Evolutionary conservation across 2,329 filamentous ascomycete species (phyloP).

Genomic region (Ilyonectria destructans): DNA sequence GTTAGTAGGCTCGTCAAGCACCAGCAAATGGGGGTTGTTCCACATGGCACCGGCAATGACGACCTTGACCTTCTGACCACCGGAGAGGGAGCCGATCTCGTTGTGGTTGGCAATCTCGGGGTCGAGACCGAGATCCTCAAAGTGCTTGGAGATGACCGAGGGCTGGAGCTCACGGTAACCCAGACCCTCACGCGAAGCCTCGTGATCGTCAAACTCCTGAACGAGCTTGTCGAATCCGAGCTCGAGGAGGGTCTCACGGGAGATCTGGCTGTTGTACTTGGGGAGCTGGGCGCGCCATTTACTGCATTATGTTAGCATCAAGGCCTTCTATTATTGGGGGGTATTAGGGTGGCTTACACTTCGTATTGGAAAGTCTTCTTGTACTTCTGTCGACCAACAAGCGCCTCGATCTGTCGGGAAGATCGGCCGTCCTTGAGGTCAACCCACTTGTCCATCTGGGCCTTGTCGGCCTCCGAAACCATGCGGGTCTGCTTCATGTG

Average conservation of each 20-base stretch:
- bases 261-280: constrained; percentile 94
- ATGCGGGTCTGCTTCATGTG: constrained; percentile 97
- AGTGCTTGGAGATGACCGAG: constrained; percentile 96
- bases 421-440: constrained; percentile 89
- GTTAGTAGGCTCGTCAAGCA: constrained; percentile 98
- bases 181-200: constrained; percentile 97
- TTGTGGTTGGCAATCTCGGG: constrained; percentile 99
- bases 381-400: constrained; percentile 97
- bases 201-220: constrained; percentile 98
- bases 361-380: constrained; percentile 99
- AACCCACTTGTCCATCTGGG: constrained; percentile 92
- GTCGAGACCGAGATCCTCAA: constrained; percentile 95
- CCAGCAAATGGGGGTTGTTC: constrained; percentile 98
- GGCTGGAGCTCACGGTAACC: constrained; percentile 96
- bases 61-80: constrained; percentile 99
- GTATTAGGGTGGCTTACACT: constrained; percentile 72
- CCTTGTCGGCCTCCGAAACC: constrained; percentile 86
- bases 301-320: constrained; percentile 59
- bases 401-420: constrained; percentile 82
- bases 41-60: constrained; percentile 97
- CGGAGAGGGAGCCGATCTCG: constrained; percentile 94
- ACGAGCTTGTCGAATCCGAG: constrained; percentile 93
- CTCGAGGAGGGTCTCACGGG: constrained; percentile 89
- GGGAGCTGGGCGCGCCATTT: constrained; percentile 94
- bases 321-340: not conserved